Percentiles rank a stretch among this genome's conserved stretches.
These are phyloP conservation scores for Colletotrichum horii DNA, from an alignment of 2,329 filamentous ascomycete species.

Conservation along the genomic window DNA sequence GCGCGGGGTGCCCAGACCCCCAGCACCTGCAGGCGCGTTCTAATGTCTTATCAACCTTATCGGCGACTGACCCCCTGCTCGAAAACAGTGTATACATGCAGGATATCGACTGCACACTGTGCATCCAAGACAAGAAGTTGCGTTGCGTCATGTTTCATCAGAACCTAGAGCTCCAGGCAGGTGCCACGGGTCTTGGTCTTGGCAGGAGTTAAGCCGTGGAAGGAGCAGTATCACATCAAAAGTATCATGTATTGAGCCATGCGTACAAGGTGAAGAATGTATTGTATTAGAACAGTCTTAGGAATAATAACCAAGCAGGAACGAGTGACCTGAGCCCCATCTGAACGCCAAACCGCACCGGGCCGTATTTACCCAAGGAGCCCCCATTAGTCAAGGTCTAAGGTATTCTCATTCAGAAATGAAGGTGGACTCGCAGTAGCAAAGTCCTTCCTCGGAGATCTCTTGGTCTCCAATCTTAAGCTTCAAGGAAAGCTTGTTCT, in stretches of 20 bases:
- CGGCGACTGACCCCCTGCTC: not conserved
- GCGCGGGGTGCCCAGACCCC: not conserved
- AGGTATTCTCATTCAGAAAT: constrained; percentile 68
- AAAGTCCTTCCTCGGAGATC: constrained; percentile 74
- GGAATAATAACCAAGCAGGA: constrained; percentile 16
- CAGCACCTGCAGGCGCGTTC: not conserved
- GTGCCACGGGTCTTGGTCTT: not conserved
- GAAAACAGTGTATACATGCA: not conserved
- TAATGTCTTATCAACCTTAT: not conserved
- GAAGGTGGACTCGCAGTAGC: constrained; percentile 95
- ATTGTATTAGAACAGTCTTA: constrained; percentile 15
- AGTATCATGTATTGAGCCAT: not conserved
- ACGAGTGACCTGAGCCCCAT: constrained; percentile 16
- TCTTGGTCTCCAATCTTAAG: constrained; percentile 85
- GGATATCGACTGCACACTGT: not conserved
- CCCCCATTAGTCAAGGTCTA: constrained; percentile 23
- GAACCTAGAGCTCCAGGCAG: not conserved
- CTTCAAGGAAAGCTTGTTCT: constrained; percentile 73
- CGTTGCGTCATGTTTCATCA: constrained; percentile 1
- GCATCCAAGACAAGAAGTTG: not conserved
- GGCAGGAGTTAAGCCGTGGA: not conserved
- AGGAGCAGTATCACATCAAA: too few relatives aligned
- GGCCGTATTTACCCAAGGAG: constrained; percentile 10
- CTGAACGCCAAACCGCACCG: constrained; percentile 20
- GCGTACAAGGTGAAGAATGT: not conserved